A percentile compares a stretch with the other conserved stretches of the same genome.
Evolutionary conservation across 1,284 basidiomycete species (phyloP).

Genomic region (Apiotrichum gracile): DNA sequence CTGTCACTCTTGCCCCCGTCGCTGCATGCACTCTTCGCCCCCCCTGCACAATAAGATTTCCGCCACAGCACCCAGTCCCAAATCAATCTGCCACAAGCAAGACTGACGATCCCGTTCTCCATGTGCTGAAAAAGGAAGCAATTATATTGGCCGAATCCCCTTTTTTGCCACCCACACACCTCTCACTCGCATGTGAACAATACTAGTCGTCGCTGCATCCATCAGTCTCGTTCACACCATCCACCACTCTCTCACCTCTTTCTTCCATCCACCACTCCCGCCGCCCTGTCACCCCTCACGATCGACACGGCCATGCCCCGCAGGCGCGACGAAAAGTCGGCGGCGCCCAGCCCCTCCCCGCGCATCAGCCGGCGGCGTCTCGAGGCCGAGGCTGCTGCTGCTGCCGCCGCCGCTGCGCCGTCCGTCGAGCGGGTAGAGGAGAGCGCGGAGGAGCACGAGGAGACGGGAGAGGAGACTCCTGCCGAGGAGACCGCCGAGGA

Average conservation of each 20-base stretch:
- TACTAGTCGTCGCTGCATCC: neutral
- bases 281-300: too few species aligned
- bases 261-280: too few species aligned
- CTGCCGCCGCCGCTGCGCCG: neutral
- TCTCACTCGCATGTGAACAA: too few species aligned
- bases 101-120: too few species aligned
- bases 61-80: too few species aligned
- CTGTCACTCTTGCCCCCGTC: too few species aligned
- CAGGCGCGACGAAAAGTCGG: constrained; percentile 26
- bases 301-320: constrained; percentile 11
- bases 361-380: constrained; percentile 4
- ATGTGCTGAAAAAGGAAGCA: too few species aligned
- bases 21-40: too few species aligned
- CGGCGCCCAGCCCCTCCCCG: constrained; percentile 31
- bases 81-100: too few species aligned
- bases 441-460: constrained; percentile 8
- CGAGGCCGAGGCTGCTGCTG: neutral
- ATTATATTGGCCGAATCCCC: too few species aligned
- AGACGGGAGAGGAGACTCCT: neutral
- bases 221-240: neutral
- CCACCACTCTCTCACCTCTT: too few species aligned
- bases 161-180: neutral
- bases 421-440: constrained; percentile 7
- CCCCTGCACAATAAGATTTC: too few species aligned
- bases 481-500: constrained; percentile 5